Conservation (phyloP, 2,329 filamentous ascomycete genomes). For the Ilyonectria sp. region DNA sequence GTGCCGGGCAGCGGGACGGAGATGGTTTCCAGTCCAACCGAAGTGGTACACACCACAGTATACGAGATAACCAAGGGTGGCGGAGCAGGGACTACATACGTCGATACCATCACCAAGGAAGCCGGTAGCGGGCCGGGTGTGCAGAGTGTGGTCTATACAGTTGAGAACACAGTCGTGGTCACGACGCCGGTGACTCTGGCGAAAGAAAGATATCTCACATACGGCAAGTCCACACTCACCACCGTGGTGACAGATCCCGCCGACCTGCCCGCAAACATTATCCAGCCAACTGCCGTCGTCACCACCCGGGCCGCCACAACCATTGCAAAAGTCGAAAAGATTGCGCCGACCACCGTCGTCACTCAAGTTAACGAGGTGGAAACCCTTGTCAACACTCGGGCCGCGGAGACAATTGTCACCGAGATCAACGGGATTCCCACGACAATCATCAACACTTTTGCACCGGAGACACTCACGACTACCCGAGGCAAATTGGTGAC, state of each 20-base stretch:
- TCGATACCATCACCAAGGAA: not conserved
- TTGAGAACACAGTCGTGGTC: not conserved
- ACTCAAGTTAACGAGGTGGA: not conserved
- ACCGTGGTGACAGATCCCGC: conserved; percentile 3
- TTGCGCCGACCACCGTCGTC: not conserved
- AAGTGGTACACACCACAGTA: not conserved
- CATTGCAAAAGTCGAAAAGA: conserved; percentile 2
- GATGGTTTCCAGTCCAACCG: not conserved
- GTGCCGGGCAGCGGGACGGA: not conserved
- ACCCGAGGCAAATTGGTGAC: conserved; percentile 3
- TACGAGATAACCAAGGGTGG: not conserved
- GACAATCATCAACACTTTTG: too few relatives aligned
- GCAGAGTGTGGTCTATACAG: not conserved
- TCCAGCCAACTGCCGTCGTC: conserved; percentile 1
- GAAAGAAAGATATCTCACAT: not conserved
- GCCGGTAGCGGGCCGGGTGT: not conserved
- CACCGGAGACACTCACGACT: not conserved
- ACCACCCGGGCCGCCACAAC: conserved; percentile 17
- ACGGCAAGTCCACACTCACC: conserved; percentile 5
- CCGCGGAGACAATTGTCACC: not conserved
- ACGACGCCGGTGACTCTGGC: conserved; percentile 1
- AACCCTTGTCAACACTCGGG: not conserved
- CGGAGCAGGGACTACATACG: not conserved
- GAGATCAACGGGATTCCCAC: not conserved
- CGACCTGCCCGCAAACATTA: conserved; percentile 4